Evolutionary conservation across 2,329 filamentous ascomycete genomes (phyloP).

Genomic region (Aspergillus ochraceus): DNA sequence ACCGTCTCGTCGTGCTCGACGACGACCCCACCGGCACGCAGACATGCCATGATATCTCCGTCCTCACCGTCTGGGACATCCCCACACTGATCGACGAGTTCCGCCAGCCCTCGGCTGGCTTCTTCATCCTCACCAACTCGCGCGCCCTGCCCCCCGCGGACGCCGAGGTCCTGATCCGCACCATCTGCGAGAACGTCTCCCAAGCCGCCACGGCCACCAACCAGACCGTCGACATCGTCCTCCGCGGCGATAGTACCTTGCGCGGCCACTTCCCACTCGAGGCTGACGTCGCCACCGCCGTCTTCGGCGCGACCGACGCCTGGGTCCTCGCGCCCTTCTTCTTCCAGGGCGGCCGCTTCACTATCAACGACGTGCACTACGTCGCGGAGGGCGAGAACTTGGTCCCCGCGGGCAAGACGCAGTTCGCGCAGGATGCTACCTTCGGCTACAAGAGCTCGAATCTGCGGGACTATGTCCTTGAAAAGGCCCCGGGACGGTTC

Average conservation of each 20-base stretch:
- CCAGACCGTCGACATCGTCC: constrained; percentile 54
- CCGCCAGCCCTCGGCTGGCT: constrained; percentile 45
- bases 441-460: constrained; percentile 60
- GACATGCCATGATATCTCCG: constrained; percentile 59
- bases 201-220: constrained; percentile 42
- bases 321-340: constrained; percentile 62
- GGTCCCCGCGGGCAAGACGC: constrained; percentile 55
- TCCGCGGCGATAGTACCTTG: constrained; percentile 59
- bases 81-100: constrained; percentile 49
- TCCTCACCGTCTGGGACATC: constrained; percentile 56
- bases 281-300: constrained; percentile 52
- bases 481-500: constrained; percentile 53
- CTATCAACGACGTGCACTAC: constrained; percentile 60
- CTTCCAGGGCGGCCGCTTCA: constrained; percentile 58
- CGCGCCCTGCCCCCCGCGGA: constrained; percentile 54
- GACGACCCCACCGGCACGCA: constrained; percentile 63
- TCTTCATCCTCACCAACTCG: constrained; percentile 63
- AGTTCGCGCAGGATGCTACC: constrained; percentile 58
- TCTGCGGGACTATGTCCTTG: constrained; percentile 53
- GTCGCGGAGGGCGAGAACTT: constrained; percentile 53
- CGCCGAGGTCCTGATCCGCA: constrained; percentile 49
- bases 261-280: constrained; percentile 60
- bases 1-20: constrained; percentile 43
- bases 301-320: constrained; percentile 52
- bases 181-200: constrained; percentile 54